phyloP scores from a whole-genome alignment of 225 moss, liverwort and hornwort species.

The Neckera pumila region DNA sequence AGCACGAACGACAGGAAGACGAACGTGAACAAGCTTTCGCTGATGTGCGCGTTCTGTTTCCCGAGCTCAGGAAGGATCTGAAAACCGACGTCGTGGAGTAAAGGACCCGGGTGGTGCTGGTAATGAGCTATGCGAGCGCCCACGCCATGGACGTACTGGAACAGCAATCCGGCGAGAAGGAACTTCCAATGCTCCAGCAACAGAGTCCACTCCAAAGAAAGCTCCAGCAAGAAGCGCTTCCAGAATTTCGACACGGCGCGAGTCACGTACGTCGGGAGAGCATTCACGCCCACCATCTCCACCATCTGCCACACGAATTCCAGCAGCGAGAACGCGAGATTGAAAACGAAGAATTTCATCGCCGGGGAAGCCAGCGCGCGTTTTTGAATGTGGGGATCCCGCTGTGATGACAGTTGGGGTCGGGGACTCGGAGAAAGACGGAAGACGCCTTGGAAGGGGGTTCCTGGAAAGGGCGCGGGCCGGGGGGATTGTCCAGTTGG shows the following conservation, averaged over 20 bases:
- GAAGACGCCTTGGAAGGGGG: not conserved
- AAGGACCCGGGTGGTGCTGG: slow-evolving; percentile 73
- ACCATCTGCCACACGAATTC: not conserved
- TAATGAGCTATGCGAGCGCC: slow-evolving; percentile 82
- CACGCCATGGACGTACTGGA: slow-evolving; percentile 85
- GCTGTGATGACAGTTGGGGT: slow-evolving; percentile 1
- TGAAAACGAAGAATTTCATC: not conserved
- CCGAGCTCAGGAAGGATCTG: slow-evolving; percentile 79
- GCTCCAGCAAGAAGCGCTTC: slow-evolving; percentile 62
- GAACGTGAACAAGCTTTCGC: slow-evolving; percentile 73
- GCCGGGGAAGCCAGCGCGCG: not conserved
- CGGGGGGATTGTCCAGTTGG: not conserved
- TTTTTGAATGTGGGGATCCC: not conserved
- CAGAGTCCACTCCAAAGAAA: slow-evolving; percentile 54
- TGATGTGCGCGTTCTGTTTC: slow-evolving; percentile 59
- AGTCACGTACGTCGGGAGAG: slow-evolving; percentile 34
- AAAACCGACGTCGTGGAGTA: slow-evolving; percentile 78
- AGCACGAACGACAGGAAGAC: slow-evolving; percentile 64
- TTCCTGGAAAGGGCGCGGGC: not conserved
- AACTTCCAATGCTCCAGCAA: slow-evolving; percentile 67
- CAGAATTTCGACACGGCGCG: slow-evolving; percentile 66
- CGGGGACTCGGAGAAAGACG: not conserved
- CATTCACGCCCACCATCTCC: slow-evolving; percentile 14
- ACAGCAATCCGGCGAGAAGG: slow-evolving; percentile 48
- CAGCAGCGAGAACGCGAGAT: not conserved